A percentile compares a stretch with the other conserved stretches of the same genome.
phyloP scores from a whole-genome alignment of 768 basidiomycete genomes.

The Cantharellus cinnabarinus region DNA sequence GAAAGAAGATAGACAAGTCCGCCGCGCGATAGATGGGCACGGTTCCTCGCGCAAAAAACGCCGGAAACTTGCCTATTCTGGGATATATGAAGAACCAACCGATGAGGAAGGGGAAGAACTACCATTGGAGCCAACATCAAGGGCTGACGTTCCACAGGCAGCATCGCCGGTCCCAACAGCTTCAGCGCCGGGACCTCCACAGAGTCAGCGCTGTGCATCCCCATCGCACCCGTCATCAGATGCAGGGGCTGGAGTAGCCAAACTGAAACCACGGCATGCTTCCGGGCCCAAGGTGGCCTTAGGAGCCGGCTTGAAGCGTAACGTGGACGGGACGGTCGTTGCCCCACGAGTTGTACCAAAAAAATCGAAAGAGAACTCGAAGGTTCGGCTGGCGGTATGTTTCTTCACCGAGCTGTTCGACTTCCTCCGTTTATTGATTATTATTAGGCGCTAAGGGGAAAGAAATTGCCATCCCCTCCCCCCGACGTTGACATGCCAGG shows the following conservation, averaged over 20 bases:
- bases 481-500: not conserved
- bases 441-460: not conserved
- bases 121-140: not conserved
- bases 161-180: not conserved
- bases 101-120: constrained; percentile 10
- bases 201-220: not conserved
- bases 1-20: constrained; percentile 37
- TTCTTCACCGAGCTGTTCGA: too few species aligned
- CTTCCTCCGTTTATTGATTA: too few species aligned
- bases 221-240: too few species aligned
- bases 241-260: too few species aligned
- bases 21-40: constrained; percentile 30
- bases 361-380: constrained; percentile 16
- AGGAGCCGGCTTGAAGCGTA: constrained; percentile 46
- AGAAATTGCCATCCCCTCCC: not conserved
- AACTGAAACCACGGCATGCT: too few species aligned
- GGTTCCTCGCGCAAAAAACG: constrained; percentile 17
- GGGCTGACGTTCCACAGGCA: not conserved
- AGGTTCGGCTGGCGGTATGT: too few species aligned
- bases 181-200: not conserved
- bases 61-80: constrained; percentile 27
- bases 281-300: too few species aligned
- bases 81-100: constrained; percentile 9
- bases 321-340: constrained; percentile 38
- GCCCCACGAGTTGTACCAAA: constrained; percentile 28